These are phyloP conservation scores for Ramularia collo-cygni DNA, from an alignment of 2,329 filamentous ascomycete genomes.

Conservation along the genomic window DNA sequence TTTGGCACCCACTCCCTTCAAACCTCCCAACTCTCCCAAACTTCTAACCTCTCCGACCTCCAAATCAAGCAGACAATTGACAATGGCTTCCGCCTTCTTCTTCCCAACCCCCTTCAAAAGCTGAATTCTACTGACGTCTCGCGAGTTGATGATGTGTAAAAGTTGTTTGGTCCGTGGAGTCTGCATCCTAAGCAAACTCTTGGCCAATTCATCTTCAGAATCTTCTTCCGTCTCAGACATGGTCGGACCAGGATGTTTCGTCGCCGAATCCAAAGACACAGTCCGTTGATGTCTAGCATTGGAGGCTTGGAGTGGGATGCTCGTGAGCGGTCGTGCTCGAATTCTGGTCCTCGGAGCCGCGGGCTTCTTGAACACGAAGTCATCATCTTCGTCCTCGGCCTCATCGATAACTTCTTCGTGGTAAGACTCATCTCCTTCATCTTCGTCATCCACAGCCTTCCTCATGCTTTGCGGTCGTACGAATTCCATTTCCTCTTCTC, in stretches of 20 bases:
- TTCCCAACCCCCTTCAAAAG: slow-evolving; percentile 63
- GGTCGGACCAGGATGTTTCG: neutral
- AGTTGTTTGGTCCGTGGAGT: slow-evolving; percentile 57
- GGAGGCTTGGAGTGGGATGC: neutral
- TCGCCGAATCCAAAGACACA: neutral
- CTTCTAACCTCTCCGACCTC: slow-evolving; percentile 30
- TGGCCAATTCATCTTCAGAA: slow-evolving; percentile 29
- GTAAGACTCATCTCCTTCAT: slow-evolving; percentile 40
- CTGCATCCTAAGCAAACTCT: slow-evolving; percentile 21
- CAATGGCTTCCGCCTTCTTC: slow-evolving; percentile 58
- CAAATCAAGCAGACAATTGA: slow-evolving; percentile 36
- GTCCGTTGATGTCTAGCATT: neutral
- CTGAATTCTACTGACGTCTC: slow-evolving; percentile 59
- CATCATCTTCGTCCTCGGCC: slow-evolving; percentile 34
- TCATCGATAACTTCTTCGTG: slow-evolving; percentile 26
- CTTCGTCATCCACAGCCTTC: slow-evolving; percentile 6
- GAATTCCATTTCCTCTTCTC: slow-evolving; percentile 3
- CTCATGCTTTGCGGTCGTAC: slow-evolving; percentile 11
- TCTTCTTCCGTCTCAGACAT: slow-evolving; percentile 9
- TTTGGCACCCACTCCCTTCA: slow-evolving; percentile 45
- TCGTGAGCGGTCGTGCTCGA: slow-evolving; percentile 16
- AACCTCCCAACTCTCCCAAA: slow-evolving; percentile 37
- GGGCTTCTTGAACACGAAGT: slow-evolving; percentile 25
- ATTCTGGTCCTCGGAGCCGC: slow-evolving; percentile 32
- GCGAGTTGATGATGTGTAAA: slow-evolving; percentile 66